Conservation (phyloP, 352 stramenopile genomes). For the Globisporangium ultimum region DNA sequence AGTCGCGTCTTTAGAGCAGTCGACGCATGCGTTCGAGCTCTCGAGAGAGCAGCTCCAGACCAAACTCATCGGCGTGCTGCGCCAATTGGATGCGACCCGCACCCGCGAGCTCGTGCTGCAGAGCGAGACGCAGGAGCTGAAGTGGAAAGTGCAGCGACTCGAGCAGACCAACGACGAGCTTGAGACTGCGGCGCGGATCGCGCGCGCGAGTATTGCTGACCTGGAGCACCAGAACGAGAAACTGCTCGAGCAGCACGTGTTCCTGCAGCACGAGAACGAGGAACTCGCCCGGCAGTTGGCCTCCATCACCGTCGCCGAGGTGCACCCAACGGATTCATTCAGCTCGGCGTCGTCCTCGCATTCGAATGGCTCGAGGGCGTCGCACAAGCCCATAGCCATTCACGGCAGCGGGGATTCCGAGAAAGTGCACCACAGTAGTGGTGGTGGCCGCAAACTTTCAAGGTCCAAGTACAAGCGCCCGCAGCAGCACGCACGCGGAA, state of each 20-base stretch:
- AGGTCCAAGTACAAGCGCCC: neutral
- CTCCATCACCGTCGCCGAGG: slow-evolving; percentile 26
- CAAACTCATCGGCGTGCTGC: slow-evolving; percentile 16
- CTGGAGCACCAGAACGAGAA: slow-evolving; percentile 55
- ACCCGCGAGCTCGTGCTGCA: slow-evolving; percentile 31
- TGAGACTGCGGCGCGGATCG: slow-evolving; percentile 54
- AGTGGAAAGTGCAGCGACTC: slow-evolving; percentile 61
- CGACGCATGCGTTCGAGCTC: slow-evolving; percentile 25
- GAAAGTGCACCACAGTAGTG: neutral
- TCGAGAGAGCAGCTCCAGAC: slow-evolving; percentile 21
- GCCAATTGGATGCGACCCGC: slow-evolving; percentile 23
- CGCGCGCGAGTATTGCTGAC: slow-evolving; percentile 55
- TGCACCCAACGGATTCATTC: slow-evolving; percentile 21
- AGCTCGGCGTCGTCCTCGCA: neutral
- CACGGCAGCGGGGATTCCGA: no score
- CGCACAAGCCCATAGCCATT: no score
- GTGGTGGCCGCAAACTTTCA: neutral
- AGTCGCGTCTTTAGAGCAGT: slow-evolving; percentile 22
- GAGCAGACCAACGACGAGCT: slow-evolving; percentile 74
- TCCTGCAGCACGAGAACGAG: slow-evolving; percentile 65
- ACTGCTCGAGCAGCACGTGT: slow-evolving; percentile 64
- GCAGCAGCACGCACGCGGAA: slow-evolving; percentile 15
- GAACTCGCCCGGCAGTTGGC: slow-evolving; percentile 33
- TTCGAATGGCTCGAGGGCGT: neutral
- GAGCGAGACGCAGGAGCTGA: slow-evolving; percentile 44